Evolutionary conservation across 768 basidiomycete genomes (phyloP).

Genomic region (Rhodosporidiobolus odoratus): DNA sequence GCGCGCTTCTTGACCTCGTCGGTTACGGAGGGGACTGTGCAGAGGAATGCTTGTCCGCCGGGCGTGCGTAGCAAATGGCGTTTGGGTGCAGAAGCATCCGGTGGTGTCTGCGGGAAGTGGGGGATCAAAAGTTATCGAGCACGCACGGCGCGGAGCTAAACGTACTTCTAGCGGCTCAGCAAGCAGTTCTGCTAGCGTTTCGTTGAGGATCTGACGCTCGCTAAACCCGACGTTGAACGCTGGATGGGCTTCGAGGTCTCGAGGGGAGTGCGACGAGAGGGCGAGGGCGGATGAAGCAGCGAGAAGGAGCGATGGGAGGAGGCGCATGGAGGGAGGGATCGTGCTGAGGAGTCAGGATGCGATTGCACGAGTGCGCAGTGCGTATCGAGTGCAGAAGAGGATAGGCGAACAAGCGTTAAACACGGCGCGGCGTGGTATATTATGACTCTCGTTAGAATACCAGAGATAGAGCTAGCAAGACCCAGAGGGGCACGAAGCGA

Average conservation of each 20-base stretch:
- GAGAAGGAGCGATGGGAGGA: too few species aligned
- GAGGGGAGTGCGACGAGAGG: slow-evolving; percentile 38
- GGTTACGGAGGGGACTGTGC: slow-evolving; percentile 27
- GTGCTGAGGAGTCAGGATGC: too few species aligned
- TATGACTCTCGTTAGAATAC: too few species aligned
- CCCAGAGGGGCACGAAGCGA: too few species aligned
- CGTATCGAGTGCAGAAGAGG: too few species aligned
- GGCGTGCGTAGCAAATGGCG: slow-evolving; percentile 39
- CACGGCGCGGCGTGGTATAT: too few species aligned
- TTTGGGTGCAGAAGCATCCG: not conserved
- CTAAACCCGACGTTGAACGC: slow-evolving; percentile 28
- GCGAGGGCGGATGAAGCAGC: slow-evolving; percentile 1
- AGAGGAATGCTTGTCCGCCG: slow-evolving; percentile 41
- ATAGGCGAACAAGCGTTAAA: too few species aligned
- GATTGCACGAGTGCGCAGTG: too few species aligned
- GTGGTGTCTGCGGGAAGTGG: slow-evolving; percentile 1
- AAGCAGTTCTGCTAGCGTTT: slow-evolving; percentile 18
- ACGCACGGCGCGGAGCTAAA: not conserved
- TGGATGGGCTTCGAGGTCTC: slow-evolving; percentile 40
- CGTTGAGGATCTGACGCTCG: slow-evolving; percentile 32
- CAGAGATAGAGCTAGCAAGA: too few species aligned
- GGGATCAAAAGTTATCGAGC: not conserved
- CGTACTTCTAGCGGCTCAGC: not conserved
- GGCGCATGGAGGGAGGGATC: too few species aligned
- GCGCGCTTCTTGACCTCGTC: not conserved